Evolutionary conservation across 305 asterid genomes (phyloP), one percentile per base, ranked within the genome.

Genomic region (Solanum aculeatissimum): DNA sequence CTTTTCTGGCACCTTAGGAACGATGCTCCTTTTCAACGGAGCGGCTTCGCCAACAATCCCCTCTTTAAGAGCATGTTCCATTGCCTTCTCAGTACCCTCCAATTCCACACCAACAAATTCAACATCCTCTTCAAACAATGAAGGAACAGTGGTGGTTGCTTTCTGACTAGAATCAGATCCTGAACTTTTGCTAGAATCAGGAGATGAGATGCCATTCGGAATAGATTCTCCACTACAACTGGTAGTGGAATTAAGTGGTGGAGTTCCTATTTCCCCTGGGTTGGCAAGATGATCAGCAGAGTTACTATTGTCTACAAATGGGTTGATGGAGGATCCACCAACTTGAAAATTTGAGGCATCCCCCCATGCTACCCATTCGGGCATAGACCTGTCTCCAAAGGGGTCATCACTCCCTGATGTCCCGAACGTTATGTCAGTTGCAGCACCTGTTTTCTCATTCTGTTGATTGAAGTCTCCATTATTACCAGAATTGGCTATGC

Each of bases 351-450:
- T 91, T 4, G 97, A 81, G 62, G 92, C 86, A 71, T 92, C 95
- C 0, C 95, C 97, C 97, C 98, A 95, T 72, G 93, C 95, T 66
- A 91, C 97, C 98, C 98, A 97, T 87, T 97, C 98, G 9, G 99
- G 98, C 57, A 94, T 91, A 27, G 98, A 93, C 88, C 98, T 85
- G 83, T 94, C 98, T 71, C 90, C 98, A 88, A 92, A 93, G 54
- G 90, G 95, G 78, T 94, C 98, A 1, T 93, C 97, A 7, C 88
- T 90, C 80, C 92, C 98, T 58, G 95, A 82, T 21, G 97, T 58
- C 92, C 93, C 98, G 9, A 93, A 92, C 35, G 87, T 91, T 84
- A 86, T 58, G 84, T 91, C 93, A 51, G 86, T 89, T 51, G 92
- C 81, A 54, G 92, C 54, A 13, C 68, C 83, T 12, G 88, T 71